These are phyloP conservation scores for Ceratocystis destructans DNA, from an alignment of 2,329 filamentous ascomycete species.

Conservation along the genomic window DNA sequence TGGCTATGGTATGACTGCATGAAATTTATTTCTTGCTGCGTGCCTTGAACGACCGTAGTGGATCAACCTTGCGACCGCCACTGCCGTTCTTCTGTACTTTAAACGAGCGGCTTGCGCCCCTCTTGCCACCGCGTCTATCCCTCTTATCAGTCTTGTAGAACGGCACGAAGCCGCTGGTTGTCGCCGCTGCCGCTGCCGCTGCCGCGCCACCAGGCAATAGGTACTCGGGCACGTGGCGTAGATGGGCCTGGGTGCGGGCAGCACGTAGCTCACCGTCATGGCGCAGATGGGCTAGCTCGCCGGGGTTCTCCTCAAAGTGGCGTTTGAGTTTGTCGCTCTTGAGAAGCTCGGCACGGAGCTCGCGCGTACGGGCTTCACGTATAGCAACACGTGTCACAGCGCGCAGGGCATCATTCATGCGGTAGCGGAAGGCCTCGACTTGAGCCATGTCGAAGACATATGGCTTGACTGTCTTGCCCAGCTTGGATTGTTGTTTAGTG, in stretches of 20 bases:
- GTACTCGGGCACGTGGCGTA: slow-evolving; percentile 92
- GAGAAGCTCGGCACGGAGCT: slow-evolving; percentile 77
- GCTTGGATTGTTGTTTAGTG: slow-evolving; percentile 60
- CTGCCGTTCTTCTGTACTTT: slow-evolving; percentile 38
- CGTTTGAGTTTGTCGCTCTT: slow-evolving; percentile 89
- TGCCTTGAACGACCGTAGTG: slow-evolving; percentile 76
- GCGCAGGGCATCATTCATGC: slow-evolving; percentile 81
- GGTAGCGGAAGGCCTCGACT: slow-evolving; percentile 86
- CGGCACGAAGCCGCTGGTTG: slow-evolving; percentile 62
- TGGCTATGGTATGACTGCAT: too few relatives aligned
- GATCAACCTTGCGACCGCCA: slow-evolving; percentile 51
- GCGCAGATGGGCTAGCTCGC: slow-evolving; percentile 70
- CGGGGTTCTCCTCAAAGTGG: slow-evolving; percentile 94
- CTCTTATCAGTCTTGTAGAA: slow-evolving; percentile 41
- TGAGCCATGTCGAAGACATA: slow-evolving; percentile 93
- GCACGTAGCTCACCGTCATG: slow-evolving; percentile 82
- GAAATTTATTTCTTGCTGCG: slow-evolving; percentile 25
- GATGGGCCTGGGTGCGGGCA: slow-evolving; percentile 70
- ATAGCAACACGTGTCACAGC: slow-evolving; percentile 82
- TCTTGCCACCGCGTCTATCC: slow-evolving; percentile 30
- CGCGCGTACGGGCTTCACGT: slow-evolving; percentile 74
- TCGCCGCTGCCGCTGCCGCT: slow-evolving; percentile 50
- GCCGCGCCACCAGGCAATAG: slow-evolving; percentile 64
- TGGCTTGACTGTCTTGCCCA: slow-evolving; percentile 68
- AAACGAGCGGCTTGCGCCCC: slow-evolving; percentile 25